Conservation (phyloP, 768 basidiomycete genomes). For the Russula olivacea region DNA sequence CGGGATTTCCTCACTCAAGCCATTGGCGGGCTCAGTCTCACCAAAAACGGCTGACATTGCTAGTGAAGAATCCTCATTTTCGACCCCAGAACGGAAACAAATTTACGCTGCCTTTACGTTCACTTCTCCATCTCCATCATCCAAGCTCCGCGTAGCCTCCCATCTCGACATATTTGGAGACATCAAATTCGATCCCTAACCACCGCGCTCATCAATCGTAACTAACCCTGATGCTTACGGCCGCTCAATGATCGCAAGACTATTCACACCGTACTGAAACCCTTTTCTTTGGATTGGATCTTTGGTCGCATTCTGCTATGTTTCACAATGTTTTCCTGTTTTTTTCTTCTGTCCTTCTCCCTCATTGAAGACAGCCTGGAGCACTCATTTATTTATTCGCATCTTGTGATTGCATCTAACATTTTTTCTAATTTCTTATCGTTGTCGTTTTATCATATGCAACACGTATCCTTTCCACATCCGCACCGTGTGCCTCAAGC, state of each 20-base stretch:
- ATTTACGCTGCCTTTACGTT: conserved; percentile 77
- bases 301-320: conserved; percentile 15
- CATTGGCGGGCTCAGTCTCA: conserved; percentile 12
- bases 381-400: conserved; percentile 24
- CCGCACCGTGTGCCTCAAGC: conserved; percentile 8
- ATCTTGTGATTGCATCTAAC: conserved; percentile 19
- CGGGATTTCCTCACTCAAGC: conserved; percentile 9
- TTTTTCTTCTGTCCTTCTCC: neutral
- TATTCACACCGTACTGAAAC: conserved; percentile 6
- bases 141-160: conserved; percentile 42
- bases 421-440: conserved; percentile 1
- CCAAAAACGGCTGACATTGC: conserved; percentile 7
- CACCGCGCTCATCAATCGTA: conserved; percentile 1
- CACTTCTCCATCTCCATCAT: conserved; percentile 61
- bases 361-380: conserved; percentile 17
- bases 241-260: conserved; percentile 18
- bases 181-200: conserved; percentile 23
- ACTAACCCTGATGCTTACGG: conserved; percentile 16
- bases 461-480: conserved; percentile 18
- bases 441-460: conserved; percentile 12
- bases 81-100: conserved; percentile 68
- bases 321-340: conserved; percentile 9
- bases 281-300: conserved; percentile 15
- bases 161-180: conserved; percentile 26
- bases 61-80: conserved; percentile 36